Conservation (phyloP, 257 asterid species). For the Nemophila menziesii region DNA sequence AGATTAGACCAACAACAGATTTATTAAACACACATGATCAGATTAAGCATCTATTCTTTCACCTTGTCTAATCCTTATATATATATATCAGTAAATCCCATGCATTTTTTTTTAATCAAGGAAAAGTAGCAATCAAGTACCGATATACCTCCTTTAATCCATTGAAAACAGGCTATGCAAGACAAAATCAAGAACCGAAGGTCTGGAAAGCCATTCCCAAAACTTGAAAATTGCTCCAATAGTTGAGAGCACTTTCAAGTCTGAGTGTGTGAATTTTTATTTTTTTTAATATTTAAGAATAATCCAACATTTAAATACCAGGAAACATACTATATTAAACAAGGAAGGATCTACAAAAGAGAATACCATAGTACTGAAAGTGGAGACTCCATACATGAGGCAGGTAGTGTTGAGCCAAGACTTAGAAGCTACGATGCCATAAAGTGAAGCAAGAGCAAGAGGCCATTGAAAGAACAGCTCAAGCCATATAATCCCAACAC, state of each 20-base stretch:
- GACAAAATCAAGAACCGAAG: neutral
- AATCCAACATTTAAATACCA: no score
- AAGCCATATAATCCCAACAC: conserved; percentile 64
- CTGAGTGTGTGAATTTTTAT: no score
- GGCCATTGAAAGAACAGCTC: conserved; percentile 89
- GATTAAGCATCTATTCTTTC: no score
- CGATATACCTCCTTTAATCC: neutral
- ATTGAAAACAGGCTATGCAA: neutral
- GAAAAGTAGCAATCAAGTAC: neutral
- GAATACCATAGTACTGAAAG: conserved; percentile 54
- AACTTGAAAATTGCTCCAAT: no score
- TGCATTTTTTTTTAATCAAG: no score
- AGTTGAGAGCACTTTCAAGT: no score
- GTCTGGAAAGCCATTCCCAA: no score
- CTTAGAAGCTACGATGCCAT: conserved; percentile 58
- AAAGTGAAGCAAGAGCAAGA: conserved; percentile 44
- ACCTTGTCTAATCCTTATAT: neutral
- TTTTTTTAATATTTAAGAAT: no score
- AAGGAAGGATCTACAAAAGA: neutral
- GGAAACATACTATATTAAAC: neutral
- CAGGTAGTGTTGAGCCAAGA: conserved; percentile 77
- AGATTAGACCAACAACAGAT: no score
- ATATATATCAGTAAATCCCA: no score
- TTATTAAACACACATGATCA: no score
- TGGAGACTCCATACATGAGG: conserved; percentile 68